Base-by-base conservation (phyloP, 495 filamentous ascomycete genomes). In the Tuber microsphaerosporum region DNA sequence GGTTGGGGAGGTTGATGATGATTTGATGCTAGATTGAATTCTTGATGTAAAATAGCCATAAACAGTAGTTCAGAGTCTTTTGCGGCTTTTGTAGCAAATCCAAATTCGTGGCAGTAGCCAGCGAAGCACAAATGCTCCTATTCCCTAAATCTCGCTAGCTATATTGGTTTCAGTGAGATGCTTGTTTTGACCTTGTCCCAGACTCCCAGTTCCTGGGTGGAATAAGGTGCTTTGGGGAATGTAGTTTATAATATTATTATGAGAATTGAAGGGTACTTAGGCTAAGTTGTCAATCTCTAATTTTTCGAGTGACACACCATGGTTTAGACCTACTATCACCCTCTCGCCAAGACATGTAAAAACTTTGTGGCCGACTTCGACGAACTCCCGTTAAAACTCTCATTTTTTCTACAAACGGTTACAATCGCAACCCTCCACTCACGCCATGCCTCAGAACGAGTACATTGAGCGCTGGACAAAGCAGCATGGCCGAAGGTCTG, bases 381-480 rank as follows among this genome's bases (percentile, higher is more conserved):
- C 22, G 5, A 51, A 51, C n/a, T 5, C 1, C 2, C 22, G 6
- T 22, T 10, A 56, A 26, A n/a, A 1, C 26, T 9, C 26, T 9
- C 26, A 65, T 65, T 31, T 34, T 65, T 34, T 34, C 56, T 4
- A 65, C 56, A 31, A 65, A 65, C 56, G 12, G 14, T n/a, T 3
- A 34, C 26, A 65, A 31, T 65, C 56, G 31, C 26, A 65, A 34
- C 12, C 26, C 56, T 17, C 31, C 3, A 48, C n/a, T 69, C 42
- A 44, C 48, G 73, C 73, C 72, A 79, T 79, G 75, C 75, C 75
- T 56, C 71, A 78, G 79, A 83, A 84, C 71, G 78, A 81, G 81
- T 82, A 97, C 84, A 97, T 98, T 85, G 94, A 97, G 83, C 88
- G 92, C 80, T 94, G 89, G 87, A 85, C 87, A 76, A 94, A 95